These are phyloP conservation scores for Wickerhamiella domercqiae DNA, from an alignment of 805 yeast species.

Conservation along the genomic window DNA sequence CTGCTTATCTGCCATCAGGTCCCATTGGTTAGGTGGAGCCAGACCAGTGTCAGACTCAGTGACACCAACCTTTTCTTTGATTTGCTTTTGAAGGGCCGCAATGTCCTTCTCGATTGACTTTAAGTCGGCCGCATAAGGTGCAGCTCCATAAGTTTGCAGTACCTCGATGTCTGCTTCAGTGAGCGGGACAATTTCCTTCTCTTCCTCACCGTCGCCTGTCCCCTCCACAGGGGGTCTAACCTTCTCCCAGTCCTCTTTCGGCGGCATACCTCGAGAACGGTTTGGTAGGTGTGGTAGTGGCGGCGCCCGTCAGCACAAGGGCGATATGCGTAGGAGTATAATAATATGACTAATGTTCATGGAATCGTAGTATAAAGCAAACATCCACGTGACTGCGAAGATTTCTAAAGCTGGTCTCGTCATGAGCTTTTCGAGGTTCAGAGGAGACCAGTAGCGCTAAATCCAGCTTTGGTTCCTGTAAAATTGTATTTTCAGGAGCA, in stretches of 20 bases:
- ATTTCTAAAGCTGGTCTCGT: too few relatives aligned
- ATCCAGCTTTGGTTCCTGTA: too few relatives aligned
- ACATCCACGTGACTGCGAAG: too few relatives aligned
- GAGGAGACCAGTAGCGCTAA: too few relatives aligned
- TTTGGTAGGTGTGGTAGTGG: background rate
- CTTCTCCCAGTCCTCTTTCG: conserved; percentile 98
- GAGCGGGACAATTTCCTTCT: conserved; percentile 61
- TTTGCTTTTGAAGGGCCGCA: conserved; percentile 65
- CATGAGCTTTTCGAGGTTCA: too few relatives aligned
- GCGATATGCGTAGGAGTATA: too few relatives aligned
- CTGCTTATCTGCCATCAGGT: conserved; percentile 88
- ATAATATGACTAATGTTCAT: too few relatives aligned
- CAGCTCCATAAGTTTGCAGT: conserved; percentile 91
- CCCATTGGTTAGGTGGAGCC: conserved; percentile 95
- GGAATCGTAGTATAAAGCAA: too few relatives aligned
- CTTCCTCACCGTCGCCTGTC: conserved; percentile 33
- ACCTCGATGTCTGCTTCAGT: conserved; percentile 97
- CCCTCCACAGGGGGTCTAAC: conserved; percentile 78
- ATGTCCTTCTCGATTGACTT: conserved; percentile 78
- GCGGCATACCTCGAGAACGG: conserved; percentile 47
- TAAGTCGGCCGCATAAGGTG: conserved; percentile 76
- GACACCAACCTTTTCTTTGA: conserved; percentile 81
- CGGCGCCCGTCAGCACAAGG: too few relatives aligned
- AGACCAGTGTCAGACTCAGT: conserved; percentile 92
- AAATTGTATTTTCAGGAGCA: too few relatives aligned